Percentiles rank a stretch among this genome's conserved stretches.
Conservation (phyloP, 441 rosid genomes). For the Corymbia calophylla region DNA sequence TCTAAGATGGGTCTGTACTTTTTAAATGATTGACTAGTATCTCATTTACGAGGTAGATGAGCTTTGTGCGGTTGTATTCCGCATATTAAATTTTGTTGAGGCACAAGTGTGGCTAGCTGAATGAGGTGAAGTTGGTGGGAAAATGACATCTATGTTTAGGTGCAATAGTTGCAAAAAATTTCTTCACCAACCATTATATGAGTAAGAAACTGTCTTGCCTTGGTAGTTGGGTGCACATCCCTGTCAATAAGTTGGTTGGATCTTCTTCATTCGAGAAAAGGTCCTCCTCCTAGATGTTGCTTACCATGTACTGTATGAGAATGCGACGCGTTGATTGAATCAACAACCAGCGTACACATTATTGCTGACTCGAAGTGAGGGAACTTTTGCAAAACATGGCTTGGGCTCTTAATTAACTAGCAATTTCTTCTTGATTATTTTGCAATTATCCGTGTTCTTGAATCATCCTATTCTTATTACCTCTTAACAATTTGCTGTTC, state of each 20-base stretch:
- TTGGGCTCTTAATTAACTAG: background rate
- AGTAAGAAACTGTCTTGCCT: background rate
- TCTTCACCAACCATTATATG: background rate
- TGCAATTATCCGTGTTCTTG: background rate
- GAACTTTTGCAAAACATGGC: background rate
- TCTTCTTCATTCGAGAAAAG: background rate
- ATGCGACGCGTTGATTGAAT: background rate
- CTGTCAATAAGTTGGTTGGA: background rate
- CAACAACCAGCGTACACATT: background rate
- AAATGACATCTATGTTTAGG: background rate
- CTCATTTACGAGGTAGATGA: background rate
- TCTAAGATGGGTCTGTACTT: background rate
- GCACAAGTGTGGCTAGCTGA: background rate
- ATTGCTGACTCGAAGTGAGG: background rate
- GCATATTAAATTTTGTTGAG: background rate
- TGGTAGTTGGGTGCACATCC: constrained; percentile 20
- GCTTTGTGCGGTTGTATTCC: background rate
- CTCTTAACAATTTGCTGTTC: background rate
- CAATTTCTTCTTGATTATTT: background rate
- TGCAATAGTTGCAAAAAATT: background rate
- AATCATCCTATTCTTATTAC: background rate
- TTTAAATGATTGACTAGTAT: background rate
- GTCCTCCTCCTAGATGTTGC: background rate
- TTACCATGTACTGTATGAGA: background rate
- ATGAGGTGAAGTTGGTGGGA: constrained; percentile 21